Evolutionary conservation across 1,284 basidiomycete genomes (phyloP), one percentile per base, ranked within the genome.

Genomic region (Singerocomus rubriflavus): DNA sequence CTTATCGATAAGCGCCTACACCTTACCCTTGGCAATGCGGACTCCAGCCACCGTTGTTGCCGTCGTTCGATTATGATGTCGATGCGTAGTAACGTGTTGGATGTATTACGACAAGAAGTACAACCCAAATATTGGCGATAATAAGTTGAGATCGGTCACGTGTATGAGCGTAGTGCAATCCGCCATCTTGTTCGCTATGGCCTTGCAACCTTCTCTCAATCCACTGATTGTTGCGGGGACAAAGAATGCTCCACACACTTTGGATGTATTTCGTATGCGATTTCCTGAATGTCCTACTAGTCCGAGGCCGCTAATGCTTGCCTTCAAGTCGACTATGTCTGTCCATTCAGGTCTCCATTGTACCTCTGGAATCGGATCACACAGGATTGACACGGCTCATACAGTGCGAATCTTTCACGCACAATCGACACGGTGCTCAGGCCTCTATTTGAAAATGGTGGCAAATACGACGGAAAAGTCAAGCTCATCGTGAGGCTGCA

Each of bases 401-500:
- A 44, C 54, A 85, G 85, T 56, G 80, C 79, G 12, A 90, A 88
- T 68, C 62, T 87, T 44, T 72, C 81, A 4, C 62, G 73, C 17
- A 73, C 76, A n/a, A 79, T 90, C 53, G 79, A 89, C 41, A 71
- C 58, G 8, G 72, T 85, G 43, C 70, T 90, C 44, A 79, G 75
- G 54, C 87, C 85, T 16, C 69, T 79, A 51, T 64, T 89, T 51
- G 72, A 71, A 16, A 64, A 74, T 14, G 82, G 81, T 13, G 88
- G 88, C 13, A 77, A 79, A 63, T 93, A 92, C 67, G 75, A 79
- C 9, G 85, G 84, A 35, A 88, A 88, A 68, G 82, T 94, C 51
- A 89, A 90, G 69, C 73, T 87, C 37, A 84, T 96, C 61, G 73
- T 92, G 56, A 75, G 94, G 44, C 79, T 83, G 29, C 92, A 95